A percentile compares a stretch with the other conserved stretches of the same genome.
Evolutionary conservation across 495 filamentous ascomycete genomes (phyloP).

Genomic region (Aspergillus hancockii): DNA sequence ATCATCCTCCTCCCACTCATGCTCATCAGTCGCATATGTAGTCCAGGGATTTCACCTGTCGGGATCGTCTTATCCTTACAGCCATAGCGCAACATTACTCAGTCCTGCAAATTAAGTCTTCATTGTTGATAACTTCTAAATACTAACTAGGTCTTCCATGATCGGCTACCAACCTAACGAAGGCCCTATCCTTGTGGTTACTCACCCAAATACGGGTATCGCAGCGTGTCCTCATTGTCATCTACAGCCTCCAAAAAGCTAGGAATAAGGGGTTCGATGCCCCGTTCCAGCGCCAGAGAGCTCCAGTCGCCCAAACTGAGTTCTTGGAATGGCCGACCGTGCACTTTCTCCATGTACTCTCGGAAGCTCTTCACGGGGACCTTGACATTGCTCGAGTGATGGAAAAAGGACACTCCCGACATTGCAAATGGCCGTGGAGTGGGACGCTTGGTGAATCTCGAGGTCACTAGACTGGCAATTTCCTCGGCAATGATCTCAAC

Average conservation of each 20-base stretch:
- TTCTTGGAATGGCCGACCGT: not conserved
- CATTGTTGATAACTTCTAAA: too few species aligned
- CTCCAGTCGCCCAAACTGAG: not conserved
- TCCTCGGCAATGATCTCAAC: not conserved
- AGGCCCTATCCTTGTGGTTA: not conserved
- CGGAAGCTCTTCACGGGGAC: slow-evolving; percentile 5
- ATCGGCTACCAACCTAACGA: too few species aligned
- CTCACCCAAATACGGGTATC: not conserved
- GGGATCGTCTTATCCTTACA: too few species aligned
- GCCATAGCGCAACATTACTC: too few species aligned
- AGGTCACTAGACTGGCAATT: not conserved
- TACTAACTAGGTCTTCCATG: too few species aligned
- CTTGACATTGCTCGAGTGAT: not conserved
- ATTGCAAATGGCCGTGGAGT: not conserved
- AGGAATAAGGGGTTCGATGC: not conserved
- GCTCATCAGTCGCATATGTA: too few species aligned
- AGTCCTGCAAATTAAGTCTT: too few species aligned
- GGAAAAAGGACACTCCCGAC: slow-evolving; percentile 1
- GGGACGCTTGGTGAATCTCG: not conserved
- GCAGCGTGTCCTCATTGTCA: not conserved
- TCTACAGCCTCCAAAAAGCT: not conserved
- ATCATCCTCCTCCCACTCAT: too few species aligned
- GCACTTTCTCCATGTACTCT: slow-evolving; percentile 4
- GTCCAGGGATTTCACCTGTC: too few species aligned
- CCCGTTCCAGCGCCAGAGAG: not conserved